phyloP scores from a whole-genome alignment of 768 basidiomycete species.

The Leccinum barrowsii region DNA sequence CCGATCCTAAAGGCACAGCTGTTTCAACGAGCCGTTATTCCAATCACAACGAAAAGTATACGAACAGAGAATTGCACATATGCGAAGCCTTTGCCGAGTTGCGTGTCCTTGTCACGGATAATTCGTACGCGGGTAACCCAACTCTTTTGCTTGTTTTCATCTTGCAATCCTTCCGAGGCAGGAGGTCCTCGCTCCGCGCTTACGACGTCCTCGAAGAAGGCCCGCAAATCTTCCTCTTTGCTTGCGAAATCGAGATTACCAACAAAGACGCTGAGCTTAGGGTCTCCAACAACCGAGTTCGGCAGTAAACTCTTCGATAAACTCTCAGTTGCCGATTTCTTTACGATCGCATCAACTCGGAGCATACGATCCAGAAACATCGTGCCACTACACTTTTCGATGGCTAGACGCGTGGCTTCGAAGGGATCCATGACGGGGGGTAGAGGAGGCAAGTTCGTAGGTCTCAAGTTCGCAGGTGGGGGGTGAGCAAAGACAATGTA shows the following conservation, averaged over 20 bases:
- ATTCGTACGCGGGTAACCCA: slow-evolving; percentile 89
- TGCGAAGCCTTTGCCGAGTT: slow-evolving; percentile 93
- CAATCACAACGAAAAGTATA: not conserved
- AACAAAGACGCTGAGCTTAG: slow-evolving; percentile 82
- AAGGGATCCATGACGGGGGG: slow-evolving; percentile 58
- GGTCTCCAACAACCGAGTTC: slow-evolving; percentile 46
- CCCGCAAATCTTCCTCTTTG: slow-evolving; percentile 84
- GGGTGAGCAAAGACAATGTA: slow-evolving; percentile 90
- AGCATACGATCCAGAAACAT: slow-evolving; percentile 74
- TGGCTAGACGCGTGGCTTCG: slow-evolving; percentile 60
- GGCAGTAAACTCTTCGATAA: slow-evolving; percentile 17
- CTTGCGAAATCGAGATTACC: slow-evolving; percentile 91
- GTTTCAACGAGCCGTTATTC: not conserved
- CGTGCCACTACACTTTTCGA: slow-evolving; percentile 62
- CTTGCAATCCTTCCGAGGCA: slow-evolving; percentile 26
- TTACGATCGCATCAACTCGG: slow-evolving; percentile 69
- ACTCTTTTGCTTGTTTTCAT: slow-evolving; percentile 36
- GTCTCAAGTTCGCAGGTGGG: slow-evolving; percentile 37
- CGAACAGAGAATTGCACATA: slow-evolving; percentile 82
- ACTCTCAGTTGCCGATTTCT: slow-evolving; percentile 21
- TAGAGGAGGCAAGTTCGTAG: slow-evolving; percentile 50
- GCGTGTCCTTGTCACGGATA: slow-evolving; percentile 85
- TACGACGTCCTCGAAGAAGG: slow-evolving; percentile 80
- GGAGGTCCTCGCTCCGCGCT: slow-evolving; percentile 66
- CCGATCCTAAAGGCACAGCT: slow-evolving; percentile 56